Evolutionary conservation across 2,329 filamentous ascomycete genomes (phyloP).

Genomic region (Fusarium sp.): DNA sequence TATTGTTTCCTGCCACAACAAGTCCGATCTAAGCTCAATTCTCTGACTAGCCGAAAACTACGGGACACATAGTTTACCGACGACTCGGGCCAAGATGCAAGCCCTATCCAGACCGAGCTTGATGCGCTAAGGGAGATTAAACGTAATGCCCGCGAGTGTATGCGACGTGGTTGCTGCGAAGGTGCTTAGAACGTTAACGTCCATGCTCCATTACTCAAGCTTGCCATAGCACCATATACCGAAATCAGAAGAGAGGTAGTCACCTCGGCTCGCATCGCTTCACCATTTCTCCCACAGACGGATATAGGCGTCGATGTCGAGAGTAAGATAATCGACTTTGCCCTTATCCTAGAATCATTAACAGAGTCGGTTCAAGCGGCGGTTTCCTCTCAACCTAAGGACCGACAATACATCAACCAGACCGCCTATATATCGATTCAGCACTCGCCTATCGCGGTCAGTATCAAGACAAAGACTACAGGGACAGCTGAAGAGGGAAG

Average conservation of each 20-base stretch:
- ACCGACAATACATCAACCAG: neutral
- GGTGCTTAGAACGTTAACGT: slow-evolving; percentile 10
- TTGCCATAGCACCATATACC: slow-evolving; percentile 10
- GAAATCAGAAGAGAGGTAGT: slow-evolving; percentile 2
- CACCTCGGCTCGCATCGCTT: slow-evolving; percentile 11
- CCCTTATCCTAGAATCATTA: neutral
- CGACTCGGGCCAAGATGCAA: neutral
- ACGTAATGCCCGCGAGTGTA: neutral
- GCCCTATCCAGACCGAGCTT: neutral
- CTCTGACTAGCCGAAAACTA: neutral
- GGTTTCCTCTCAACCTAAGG: neutral
- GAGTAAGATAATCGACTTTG: slow-evolving; percentile 16
- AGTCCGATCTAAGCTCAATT: neutral
- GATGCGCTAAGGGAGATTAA: neutral
- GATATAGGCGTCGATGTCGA: neutral
- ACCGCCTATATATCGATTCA: neutral
- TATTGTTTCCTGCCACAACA: neutral
- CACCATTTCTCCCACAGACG: slow-evolving; percentile 14
- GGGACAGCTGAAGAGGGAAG: slow-evolving; percentile 3
- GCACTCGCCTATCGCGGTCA: neutral
- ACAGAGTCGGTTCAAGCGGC: neutral
- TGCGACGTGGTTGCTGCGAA: neutral
- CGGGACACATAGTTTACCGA: neutral
- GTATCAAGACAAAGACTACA: neutral
- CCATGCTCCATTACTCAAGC: slow-evolving; percentile 11